Evolutionary conservation across 345 rosid species (phyloP).

Genomic region (Gossypium bickii): DNA sequence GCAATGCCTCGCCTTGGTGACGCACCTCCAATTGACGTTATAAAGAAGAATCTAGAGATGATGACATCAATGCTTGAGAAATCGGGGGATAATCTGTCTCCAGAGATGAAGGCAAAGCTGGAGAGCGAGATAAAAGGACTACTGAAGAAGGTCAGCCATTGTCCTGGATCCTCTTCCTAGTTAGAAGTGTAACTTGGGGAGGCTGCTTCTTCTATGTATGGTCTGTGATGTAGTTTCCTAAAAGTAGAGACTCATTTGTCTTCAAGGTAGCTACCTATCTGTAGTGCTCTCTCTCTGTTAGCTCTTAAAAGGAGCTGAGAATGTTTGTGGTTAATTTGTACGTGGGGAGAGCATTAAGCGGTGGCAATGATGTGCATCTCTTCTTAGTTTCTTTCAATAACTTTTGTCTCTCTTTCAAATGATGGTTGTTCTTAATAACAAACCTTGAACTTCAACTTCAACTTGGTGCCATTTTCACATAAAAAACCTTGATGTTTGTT

Average conservation of each 20-base stretch:
- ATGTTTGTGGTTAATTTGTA: neutral
- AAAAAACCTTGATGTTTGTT: neutral
- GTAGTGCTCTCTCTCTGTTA: neutral
- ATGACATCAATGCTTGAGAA: slow-evolving; percentile 85
- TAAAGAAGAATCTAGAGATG: slow-evolving; percentile 78
- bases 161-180: slow-evolving; percentile 50
- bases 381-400: neutral
- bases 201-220: neutral
- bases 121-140: slow-evolving; percentile 74
- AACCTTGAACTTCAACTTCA: neutral
- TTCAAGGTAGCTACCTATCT: neutral
- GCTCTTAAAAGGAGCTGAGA: neutral
- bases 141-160: slow-evolving; percentile 61
- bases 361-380: slow-evolving; percentile 5
- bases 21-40: slow-evolving; percentile 59
- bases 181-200: neutral
- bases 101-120: slow-evolving; percentile 65
- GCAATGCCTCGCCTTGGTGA: slow-evolving; percentile 27
- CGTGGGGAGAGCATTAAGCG: neutral
- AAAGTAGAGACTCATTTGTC: neutral
- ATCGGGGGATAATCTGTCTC: slow-evolving; percentile 72
- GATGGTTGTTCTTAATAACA: neutral
- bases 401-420: neutral
- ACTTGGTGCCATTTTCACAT: neutral
- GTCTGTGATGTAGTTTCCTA: neutral